Evolutionary conservation across 441 rosid species (phyloP).

Genomic region (Gossypium schwendimanii): DNA sequence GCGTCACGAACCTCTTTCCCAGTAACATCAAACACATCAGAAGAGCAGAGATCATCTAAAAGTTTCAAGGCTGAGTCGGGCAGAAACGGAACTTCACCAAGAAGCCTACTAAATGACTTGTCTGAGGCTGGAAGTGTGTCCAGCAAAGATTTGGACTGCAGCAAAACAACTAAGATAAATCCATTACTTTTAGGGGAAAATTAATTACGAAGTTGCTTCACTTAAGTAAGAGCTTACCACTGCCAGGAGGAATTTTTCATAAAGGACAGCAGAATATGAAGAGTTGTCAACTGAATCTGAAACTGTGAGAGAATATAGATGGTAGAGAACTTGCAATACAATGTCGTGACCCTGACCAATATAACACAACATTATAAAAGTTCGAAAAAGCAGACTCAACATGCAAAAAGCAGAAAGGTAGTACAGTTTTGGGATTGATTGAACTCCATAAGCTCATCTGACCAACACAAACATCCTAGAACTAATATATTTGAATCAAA

Average conservation of each 20-base stretch:
- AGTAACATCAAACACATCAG: slow-evolving; percentile 50
- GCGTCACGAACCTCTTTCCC: slow-evolving; percentile 71
- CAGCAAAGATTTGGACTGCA: slow-evolving; percentile 85
- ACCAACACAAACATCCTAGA: slow-evolving; percentile 5
- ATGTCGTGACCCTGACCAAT: slow-evolving; percentile 89
- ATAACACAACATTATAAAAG: slow-evolving; percentile 10
- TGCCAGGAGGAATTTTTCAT: slow-evolving; percentile 77
- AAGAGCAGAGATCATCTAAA: slow-evolving; percentile 75
- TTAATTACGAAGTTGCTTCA: slow-evolving; percentile 12
- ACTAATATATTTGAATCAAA: neutral
- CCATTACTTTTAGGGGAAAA: slow-evolving; percentile 17
- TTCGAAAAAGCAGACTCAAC: neutral
- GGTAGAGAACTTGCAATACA: slow-evolving; percentile 76
- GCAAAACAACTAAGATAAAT: slow-evolving; percentile 25
- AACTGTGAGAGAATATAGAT: slow-evolving; percentile 62
- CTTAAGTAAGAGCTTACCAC: slow-evolving; percentile 53
- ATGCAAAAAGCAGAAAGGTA: neutral
- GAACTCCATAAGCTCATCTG: neutral
- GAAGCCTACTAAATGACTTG: slow-evolving; percentile 92
- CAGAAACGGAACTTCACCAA: slow-evolving; percentile 88
- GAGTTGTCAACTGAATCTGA: slow-evolving; percentile 43
- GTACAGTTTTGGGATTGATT: neutral
- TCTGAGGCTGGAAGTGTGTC: slow-evolving; percentile 90
- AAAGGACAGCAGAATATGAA: slow-evolving; percentile 46
- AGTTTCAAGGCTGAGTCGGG: slow-evolving; percentile 74